phyloP scores from a whole-genome alignment of 1,139 yeast genomes.

The Wickerhamomyces sp. region DNA sequence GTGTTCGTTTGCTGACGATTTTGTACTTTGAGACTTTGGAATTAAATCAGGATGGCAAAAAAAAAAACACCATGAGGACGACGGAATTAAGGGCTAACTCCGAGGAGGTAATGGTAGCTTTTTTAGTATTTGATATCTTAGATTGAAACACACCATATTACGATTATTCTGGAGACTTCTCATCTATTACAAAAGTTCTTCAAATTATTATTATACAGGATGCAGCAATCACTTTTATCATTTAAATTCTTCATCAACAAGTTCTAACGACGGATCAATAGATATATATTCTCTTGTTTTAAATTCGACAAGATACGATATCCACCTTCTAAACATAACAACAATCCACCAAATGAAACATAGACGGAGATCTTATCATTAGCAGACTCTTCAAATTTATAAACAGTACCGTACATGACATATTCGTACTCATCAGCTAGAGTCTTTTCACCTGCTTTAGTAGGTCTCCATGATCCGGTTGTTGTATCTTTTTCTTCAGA shows the following conservation, averaged over 20 bases:
- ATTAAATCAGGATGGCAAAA: no score
- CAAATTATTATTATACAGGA: background rate
- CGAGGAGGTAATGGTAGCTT: no score
- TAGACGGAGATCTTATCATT: conserved; percentile 73
- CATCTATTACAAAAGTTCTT: no score
- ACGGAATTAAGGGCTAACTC: no score
- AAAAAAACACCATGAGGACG: no score
- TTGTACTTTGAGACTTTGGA: no score
- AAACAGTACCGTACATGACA: conserved; percentile 97
- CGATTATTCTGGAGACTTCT: no score
- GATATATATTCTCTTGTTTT: conserved; percentile 91
- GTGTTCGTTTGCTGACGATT: no score
- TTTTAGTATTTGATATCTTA: no score
- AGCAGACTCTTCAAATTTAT: conserved; percentile 87
- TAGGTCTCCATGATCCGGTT: conserved; percentile 84
- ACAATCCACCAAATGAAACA: conserved; percentile 92
- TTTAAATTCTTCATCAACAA: background rate
- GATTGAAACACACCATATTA: no score
- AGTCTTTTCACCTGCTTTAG: conserved; percentile 75
- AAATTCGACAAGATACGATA: conserved; percentile 83
- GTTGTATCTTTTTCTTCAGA: conserved; percentile 51
- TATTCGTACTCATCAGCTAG: conserved; percentile 97
- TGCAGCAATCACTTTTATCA: no score
- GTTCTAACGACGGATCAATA: conserved; percentile 61
- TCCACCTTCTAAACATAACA: conserved; percentile 92